Evolutionary conservation across 179 eudicot genomes (phyloP).

Genomic region (Pouteria campechiana): DNA sequence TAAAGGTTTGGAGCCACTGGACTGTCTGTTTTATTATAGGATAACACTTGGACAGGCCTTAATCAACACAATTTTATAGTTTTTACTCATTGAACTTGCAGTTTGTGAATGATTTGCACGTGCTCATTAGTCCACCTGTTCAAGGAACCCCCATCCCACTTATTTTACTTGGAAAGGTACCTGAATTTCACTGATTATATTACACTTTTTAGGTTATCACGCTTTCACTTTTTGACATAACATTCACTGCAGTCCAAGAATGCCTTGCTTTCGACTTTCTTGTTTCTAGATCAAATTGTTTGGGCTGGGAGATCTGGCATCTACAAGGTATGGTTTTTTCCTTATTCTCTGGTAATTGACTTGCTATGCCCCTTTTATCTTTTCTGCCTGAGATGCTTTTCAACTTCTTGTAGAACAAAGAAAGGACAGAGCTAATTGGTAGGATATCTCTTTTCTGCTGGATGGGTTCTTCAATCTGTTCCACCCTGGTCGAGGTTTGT

Average conservation of each 20-base stretch:
- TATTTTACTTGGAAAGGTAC: constrained; percentile 87
- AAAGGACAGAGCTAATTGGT: constrained; percentile 57
- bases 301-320: constrained; percentile 96
- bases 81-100: constrained; percentile 19
- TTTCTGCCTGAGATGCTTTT: background rate
- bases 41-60: background rate
- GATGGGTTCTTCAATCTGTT: constrained; percentile 82
- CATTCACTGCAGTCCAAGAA: constrained; percentile 68
- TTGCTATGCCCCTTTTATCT: too few species aligned
- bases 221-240: background rate
- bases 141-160: constrained; percentile 90
- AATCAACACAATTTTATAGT: background rate
- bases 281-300: constrained; percentile 96
- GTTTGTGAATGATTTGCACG: constrained; percentile 97
- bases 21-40: background rate
- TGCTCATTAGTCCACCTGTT: constrained; percentile 69
- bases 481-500: constrained; percentile 80
- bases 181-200: background rate
- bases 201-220: background rate
- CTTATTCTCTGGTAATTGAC: too few species aligned
- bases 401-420: constrained; percentile 53
- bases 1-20: constrained; percentile 42
- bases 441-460: constrained; percentile 90
- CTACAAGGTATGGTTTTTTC: constrained; percentile 76
- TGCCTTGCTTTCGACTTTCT: constrained; percentile 80